phyloP scores from a whole-genome alignment of 495 filamentous ascomycete species.

The Neurospora sp. region DNA sequence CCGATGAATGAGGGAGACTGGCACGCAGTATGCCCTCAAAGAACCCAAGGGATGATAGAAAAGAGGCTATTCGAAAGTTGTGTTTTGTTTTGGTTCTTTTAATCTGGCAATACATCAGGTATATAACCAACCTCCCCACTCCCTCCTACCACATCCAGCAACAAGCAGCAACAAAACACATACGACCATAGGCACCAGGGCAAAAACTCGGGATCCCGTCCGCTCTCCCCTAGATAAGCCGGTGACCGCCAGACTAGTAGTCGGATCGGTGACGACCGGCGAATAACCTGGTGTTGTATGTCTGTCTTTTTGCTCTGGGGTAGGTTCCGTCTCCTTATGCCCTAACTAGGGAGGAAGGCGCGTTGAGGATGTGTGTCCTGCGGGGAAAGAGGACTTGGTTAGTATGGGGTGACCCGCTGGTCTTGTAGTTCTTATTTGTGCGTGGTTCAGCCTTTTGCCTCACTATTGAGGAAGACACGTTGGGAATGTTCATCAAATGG shows the following conservation, averaged over 20 bases:
- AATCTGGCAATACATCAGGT: background rate
- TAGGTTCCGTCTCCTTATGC: background rate
- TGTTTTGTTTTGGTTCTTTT: background rate
- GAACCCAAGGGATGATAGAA: background rate
- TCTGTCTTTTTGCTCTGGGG: background rate
- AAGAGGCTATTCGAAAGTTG: background rate
- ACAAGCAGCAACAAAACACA: background rate
- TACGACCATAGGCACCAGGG: background rate
- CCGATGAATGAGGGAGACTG: background rate
- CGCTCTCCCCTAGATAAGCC: no score
- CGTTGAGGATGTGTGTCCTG: background rate
- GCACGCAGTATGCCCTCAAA: background rate
- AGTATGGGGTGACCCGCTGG: no score
- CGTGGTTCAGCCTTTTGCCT: no score
- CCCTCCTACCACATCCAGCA: background rate
- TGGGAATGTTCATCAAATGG: no score
- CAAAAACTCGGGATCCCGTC: no score
- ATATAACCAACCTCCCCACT: background rate
- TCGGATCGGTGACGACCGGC: conserved; percentile 31
- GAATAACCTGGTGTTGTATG: conserved; percentile 15
- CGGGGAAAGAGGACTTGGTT: background rate
- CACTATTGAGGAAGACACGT: no score
- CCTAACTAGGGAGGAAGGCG: no score
- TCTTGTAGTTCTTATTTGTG: no score
- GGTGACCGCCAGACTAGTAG: conserved; percentile 20